phyloP scores from a whole-genome alignment of 2,329 filamentous ascomycete genomes.

The Epichloe uncinata region DNA sequence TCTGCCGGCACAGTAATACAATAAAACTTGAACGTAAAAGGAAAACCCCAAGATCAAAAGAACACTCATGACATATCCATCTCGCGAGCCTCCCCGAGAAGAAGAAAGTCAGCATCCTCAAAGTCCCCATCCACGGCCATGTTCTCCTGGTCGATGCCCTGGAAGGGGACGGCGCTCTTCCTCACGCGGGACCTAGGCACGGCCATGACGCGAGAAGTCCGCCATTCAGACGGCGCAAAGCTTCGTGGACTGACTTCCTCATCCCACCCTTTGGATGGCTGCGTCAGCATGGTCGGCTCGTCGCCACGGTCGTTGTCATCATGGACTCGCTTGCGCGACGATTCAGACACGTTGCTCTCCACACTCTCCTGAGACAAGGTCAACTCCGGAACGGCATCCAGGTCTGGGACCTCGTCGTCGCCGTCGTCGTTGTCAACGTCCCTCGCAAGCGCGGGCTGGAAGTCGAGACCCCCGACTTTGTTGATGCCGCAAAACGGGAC shows the following conservation, averaged over 20 bases:
- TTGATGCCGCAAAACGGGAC: slow-evolving; percentile 71
- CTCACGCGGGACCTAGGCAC: slow-evolving; percentile 25
- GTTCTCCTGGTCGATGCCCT: slow-evolving; percentile 32
- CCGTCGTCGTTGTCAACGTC: slow-evolving; percentile 13
- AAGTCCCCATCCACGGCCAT: slow-evolving; percentile 41
- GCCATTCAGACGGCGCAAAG: slow-evolving; percentile 23
- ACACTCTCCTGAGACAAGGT: slow-evolving; percentile 44
- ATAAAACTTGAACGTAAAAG: background rate
- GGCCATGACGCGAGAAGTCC: slow-evolving; percentile 33
- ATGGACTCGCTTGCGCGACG: slow-evolving; percentile 35
- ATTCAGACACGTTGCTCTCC: slow-evolving; percentile 20
- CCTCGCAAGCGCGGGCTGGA: slow-evolving; percentile 34
- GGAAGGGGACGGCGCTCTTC: slow-evolving; percentile 12
- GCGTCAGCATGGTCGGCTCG: background rate
- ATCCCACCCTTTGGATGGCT: slow-evolving; percentile 17
- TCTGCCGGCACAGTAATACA: background rate
- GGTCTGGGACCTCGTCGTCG: slow-evolving; percentile 16
- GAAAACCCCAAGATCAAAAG: background rate
- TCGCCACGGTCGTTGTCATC: slow-evolving; percentile 28
- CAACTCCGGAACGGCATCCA: slow-evolving; percentile 32
- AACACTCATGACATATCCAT: slow-evolving; percentile 20
- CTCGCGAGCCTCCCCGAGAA: slow-evolving; percentile 28
- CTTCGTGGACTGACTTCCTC: slow-evolving; percentile 27
- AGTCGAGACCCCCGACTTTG: slow-evolving; percentile 55
- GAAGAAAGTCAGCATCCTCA: slow-evolving; percentile 55